Evolutionary conservation across 805 yeast genomes (phyloP), one percentile per base, ranked within the genome.

Genomic region (Myxozyma vanderwaltii): DNA sequence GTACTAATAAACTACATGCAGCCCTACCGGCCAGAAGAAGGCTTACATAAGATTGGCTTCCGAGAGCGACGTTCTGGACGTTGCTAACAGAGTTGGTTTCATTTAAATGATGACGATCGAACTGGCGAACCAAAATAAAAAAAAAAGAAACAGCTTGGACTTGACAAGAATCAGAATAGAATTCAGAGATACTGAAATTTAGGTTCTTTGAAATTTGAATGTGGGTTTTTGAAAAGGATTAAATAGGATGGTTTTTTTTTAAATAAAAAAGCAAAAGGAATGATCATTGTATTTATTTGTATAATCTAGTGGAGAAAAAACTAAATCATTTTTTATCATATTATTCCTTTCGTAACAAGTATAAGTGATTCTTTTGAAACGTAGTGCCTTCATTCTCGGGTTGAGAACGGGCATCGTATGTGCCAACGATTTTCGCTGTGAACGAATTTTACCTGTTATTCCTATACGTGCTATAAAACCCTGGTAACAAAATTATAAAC

Each of bases 21-120:
- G 96, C 84, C 97, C 99, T 79, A 91, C 94, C 81, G 99, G 99
- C 81, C 88, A 97, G 84, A 94, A 94, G 90, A 94, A 94, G 87
- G 99, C 99, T 78, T 94, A 88, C 86, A 92, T 94, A 78, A 90
- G 96, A 85, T 88, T 94, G 79, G 90, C 98, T 77, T 92, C 96
- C 79, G 99, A 94, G 82, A 88, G 86, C 85, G 99, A 94, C 83
- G 98, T 98, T 80, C 88, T 94, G 79, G 99, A 94, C 80, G 91
- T 94, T 80, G 99, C 99, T 79, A 91, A 91, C 96, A 90, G 94
- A 84, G 94, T 92, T 78, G 99, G 99, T 83, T 61, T 61, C 57
- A 61, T 61, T 47, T 61, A 47, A 58, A 54, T n/a, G 33, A 10
- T 7, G 10, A 29, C n/a, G n/a, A n/a, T n/a, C n/a, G n/a, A n/a